Evolutionary conservation across 371 early-diverging fungal species (phyloP), one percentile per base, ranked within the genome.

Genomic region (Actinomortierella ambigua): DNA sequence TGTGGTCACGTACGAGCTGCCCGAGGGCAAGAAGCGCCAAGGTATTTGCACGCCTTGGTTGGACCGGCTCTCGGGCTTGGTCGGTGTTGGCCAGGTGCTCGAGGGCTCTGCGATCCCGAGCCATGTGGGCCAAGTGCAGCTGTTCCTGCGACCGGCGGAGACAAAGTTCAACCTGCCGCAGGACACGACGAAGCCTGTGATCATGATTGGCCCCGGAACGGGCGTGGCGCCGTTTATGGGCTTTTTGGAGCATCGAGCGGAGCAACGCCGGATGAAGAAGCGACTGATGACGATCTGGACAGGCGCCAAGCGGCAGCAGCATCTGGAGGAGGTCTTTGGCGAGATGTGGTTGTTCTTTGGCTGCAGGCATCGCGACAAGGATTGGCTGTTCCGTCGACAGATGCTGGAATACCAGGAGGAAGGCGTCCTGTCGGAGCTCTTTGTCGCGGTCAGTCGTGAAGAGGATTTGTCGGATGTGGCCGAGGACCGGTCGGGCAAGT

Each of bases 171-270:
- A 90, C 23, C 79, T 97, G 46, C 98, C 97, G 3, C 76, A 83
- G 2, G 87, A 94, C 63, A 81, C 86, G 7, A 62, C 80, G 46
- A 82, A 85, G 2, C 97, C 98, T 17, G 83, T 98, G 20, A 89
- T 98, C 53, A 95, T 98, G 96, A 83, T 98, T n/a, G 98, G 99
- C 1, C 98, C 99, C 13, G 99, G 99, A 34, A 98, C 99, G 1
- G 99, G 99, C 24, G 93, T 98, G 20, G 98, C 98, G 17, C 98
- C 98, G 1, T 97, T 98, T 90, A 85, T 92, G 53, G 98, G 90
- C 0, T 98, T 98, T 78, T 78, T 97, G 15, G 88, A 90, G 58
- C 97, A 98, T 58, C 90, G 98, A 54, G 86, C 88, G 5, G 66
- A 79, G 23, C 82, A 60, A 63, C 76, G 50, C 53, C 84, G 28